A percentile compares a stretch with the other conserved stretches of the same genome.
Evolutionary conservation across 108 stramenopile species (phyloP).

Genomic region (Fistulifera pelliculosa): DNA sequence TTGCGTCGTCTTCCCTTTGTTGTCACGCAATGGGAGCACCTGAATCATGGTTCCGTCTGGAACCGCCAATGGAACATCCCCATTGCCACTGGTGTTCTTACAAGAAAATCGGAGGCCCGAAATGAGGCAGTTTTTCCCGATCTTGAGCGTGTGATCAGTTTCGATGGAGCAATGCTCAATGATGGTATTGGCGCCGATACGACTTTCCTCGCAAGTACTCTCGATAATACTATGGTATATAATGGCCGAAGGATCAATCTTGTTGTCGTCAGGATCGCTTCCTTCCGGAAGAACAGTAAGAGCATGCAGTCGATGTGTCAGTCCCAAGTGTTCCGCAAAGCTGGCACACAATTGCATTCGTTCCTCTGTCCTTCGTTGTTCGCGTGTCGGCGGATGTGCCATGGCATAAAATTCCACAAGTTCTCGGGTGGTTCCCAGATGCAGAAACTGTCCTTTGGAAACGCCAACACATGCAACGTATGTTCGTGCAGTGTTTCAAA

Average conservation of each 20-base stretch:
- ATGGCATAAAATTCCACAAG: slow-evolving; percentile 40
- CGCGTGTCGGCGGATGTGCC: neutral
- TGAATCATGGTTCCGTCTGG: slow-evolving; percentile 46
- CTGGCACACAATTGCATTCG: neutral
- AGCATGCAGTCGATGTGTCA: neutral
- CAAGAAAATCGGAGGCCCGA: slow-evolving; percentile 26
- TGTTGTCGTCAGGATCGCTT: too few relatives aligned
- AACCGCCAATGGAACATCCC: slow-evolving; percentile 13
- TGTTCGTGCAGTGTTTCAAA: slow-evolving; percentile 26
- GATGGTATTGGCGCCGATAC: slow-evolving; percentile 4
- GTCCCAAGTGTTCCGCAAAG: neutral
- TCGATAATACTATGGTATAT: neutral
- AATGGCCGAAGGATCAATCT: neutral
- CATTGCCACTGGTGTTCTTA: slow-evolving; percentile 6
- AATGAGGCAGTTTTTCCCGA: slow-evolving; percentile 41
- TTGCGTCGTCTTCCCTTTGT: neutral
- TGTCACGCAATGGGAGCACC: slow-evolving; percentile 18
- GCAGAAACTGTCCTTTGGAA: slow-evolving; percentile 46
- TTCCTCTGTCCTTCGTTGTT: neutral
- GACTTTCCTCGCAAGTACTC: neutral
- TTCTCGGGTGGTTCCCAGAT: slow-evolving; percentile 70
- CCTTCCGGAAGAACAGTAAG: neutral
- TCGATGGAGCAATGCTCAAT: slow-evolving; percentile 23
- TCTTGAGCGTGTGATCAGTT: slow-evolving; percentile 6
- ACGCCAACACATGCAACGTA: slow-evolving; percentile 27